Conservation (phyloP, 352 stramenopile species). For the Phytopythium ostracodes region DNA sequence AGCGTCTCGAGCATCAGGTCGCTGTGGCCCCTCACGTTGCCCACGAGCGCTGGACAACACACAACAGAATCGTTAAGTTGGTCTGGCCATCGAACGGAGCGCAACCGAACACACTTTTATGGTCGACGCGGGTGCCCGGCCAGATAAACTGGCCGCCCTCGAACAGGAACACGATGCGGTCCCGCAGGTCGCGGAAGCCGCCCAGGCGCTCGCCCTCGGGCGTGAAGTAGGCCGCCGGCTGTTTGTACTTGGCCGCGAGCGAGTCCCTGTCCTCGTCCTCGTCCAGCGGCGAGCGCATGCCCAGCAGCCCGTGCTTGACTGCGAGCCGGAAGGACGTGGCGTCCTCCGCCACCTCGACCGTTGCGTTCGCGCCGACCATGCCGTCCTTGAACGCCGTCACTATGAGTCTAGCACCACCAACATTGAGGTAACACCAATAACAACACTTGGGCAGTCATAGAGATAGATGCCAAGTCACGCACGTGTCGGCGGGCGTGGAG, state of each 20-base stretch:
- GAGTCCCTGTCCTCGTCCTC: slow-evolving; percentile 13
- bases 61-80: not conserved
- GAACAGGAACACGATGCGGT: slow-evolving; percentile 65
- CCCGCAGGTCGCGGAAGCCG: slow-evolving; percentile 34
- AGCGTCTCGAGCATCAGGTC: slow-evolving; percentile 55
- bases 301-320: slow-evolving; percentile 34
- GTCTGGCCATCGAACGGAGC: not conserved
- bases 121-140: slow-evolving; percentile 56
- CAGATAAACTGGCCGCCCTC: slow-evolving; percentile 77
- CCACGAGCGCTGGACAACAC: slow-evolving; percentile 24
- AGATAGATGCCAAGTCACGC: no score
- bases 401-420: slow-evolving; percentile 23
- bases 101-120: slow-evolving; percentile 36
- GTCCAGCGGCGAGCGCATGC: slow-evolving; percentile 12
- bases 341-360: slow-evolving; percentile 30
- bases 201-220: slow-evolving; percentile 42
- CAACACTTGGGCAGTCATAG: no score
- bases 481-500: slow-evolving; percentile 37
- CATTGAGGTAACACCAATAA: not conserved
- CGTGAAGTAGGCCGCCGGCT: slow-evolving; percentile 64
- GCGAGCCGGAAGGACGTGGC: slow-evolving; percentile 25
- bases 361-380: slow-evolving; percentile 13
- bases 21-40: slow-evolving; percentile 35
- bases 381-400: slow-evolving; percentile 62
- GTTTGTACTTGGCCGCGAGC: slow-evolving; percentile 52